These are phyloP conservation scores for Penicillium sp. DNA, from an alignment of 2,329 filamentous ascomycete species.

Conservation along the genomic window DNA sequence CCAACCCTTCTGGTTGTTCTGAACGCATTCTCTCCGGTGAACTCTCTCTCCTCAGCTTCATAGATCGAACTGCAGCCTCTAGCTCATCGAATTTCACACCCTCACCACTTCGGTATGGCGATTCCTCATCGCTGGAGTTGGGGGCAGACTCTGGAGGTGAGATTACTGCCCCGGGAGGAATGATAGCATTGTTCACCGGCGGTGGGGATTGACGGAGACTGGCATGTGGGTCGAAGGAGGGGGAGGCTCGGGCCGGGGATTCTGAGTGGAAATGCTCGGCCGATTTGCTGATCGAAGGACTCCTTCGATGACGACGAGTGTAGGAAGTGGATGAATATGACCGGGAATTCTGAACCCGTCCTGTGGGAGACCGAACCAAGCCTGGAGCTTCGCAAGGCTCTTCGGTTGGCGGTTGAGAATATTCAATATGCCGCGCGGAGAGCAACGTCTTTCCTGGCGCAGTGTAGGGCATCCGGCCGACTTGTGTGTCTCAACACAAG, in stretches of 20 bases:
- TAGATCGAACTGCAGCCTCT: conserved; percentile 76
- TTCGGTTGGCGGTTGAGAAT: conserved; percentile 43
- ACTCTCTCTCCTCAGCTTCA: conserved; percentile 50
- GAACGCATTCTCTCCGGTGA: conserved; percentile 29
- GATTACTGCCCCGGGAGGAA: conserved; percentile 79
- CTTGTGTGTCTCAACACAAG: conserved; percentile 33
- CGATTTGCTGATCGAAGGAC: conserved; percentile 49
- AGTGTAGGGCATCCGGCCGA: conserved; percentile 51
- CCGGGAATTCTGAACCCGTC: conserved; percentile 51
- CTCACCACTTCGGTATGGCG: conserved; percentile 39
- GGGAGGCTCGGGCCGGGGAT: conserved; percentile 19
- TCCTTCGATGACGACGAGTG: conserved; percentile 58
- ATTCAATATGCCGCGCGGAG: conserved; percentile 50
- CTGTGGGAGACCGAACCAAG: conserved; percentile 23
- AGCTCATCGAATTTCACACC: conserved; percentile 59
- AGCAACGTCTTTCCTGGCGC: conserved; percentile 54
- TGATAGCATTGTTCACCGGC: conserved; percentile 70
- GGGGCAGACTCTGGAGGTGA: conserved; percentile 83
- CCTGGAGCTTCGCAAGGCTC: conserved; percentile 22
- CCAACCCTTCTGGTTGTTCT: conserved; percentile 10
- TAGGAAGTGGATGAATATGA: conserved; percentile 59
- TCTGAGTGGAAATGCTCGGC: conserved; percentile 32
- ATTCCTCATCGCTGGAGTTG: conserved; percentile 75
- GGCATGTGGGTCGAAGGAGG: conserved; percentile 45
- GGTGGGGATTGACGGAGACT: conserved; percentile 79